These are phyloP conservation scores for Nannochloropsis salina DNA, from an alignment of 108 stramenopile genomes.

Conservation along the genomic window DNA sequence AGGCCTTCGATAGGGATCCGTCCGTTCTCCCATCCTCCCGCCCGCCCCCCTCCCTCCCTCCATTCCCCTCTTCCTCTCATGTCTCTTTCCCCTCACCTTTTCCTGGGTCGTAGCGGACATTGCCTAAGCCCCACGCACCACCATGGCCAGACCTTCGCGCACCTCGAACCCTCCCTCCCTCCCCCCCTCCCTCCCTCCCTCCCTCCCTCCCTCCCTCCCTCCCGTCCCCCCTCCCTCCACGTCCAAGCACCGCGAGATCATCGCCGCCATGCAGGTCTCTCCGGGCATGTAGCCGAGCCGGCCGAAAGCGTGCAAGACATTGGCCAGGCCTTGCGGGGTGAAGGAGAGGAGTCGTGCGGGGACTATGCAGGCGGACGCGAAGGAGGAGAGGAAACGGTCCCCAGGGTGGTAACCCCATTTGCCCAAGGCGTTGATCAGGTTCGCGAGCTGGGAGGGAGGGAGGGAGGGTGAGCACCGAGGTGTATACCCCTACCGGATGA, in stretches of 20 bases:
- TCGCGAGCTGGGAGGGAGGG: not conserved
- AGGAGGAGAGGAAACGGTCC: not conserved
- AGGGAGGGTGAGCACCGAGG: no score
- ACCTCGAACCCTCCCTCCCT: not conserved
- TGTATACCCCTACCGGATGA: no score
- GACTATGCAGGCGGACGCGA: not conserved
- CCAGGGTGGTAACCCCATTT: not conserved
- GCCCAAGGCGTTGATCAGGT: not conserved
- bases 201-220: no score
- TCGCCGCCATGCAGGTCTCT: not conserved
- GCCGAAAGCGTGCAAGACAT: not conserved
- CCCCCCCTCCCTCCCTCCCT: not conserved
- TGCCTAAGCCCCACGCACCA: not conserved
- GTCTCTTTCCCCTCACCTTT: conserved; percentile 13
- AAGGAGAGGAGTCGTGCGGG: not conserved
- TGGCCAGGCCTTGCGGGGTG: not conserved
- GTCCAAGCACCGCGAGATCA: not conserved
- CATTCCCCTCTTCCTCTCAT: no score
- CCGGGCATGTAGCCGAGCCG: not conserved
- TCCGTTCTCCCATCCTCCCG: not conserved
- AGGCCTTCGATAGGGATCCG: not conserved
- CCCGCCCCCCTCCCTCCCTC: not conserved
- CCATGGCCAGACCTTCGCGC: conserved; percentile 9
- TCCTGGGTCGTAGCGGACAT: not conserved
- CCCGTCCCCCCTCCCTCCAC: not conserved